A percentile compares a stretch with the other conserved stretches of the same genome.
Conservation (phyloP, 2,329 filamentous ascomycete species). For the Sarocladium kiliense region DNA sequence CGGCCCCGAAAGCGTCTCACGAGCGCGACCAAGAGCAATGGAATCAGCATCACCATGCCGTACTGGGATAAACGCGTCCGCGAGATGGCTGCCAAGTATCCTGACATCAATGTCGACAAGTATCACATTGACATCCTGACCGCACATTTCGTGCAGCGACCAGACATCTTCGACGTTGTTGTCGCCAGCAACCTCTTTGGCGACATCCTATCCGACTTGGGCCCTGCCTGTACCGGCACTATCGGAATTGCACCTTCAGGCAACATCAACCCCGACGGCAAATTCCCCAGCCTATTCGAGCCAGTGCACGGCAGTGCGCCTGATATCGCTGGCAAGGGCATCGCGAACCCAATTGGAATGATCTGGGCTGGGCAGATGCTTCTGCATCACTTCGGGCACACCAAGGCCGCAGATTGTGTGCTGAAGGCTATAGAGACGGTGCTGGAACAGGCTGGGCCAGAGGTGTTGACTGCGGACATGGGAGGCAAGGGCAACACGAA, state of each 20-base stretch:
- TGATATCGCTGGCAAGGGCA: slow-evolving; percentile 67
- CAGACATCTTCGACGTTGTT: slow-evolving; percentile 55
- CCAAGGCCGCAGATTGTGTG: slow-evolving; percentile 39
- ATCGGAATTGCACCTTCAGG: slow-evolving; percentile 69
- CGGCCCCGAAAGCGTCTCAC: slow-evolving; percentile 56
- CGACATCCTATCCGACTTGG: slow-evolving; percentile 67
- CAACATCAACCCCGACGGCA: slow-evolving; percentile 56
- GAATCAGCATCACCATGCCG: slow-evolving; percentile 62
- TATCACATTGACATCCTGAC: slow-evolving; percentile 65
- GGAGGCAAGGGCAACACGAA: slow-evolving; percentile 33
- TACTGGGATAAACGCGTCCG: slow-evolving; percentile 60
- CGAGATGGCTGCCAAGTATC: slow-evolving; percentile 49
- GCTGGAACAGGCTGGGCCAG: slow-evolving; percentile 33
- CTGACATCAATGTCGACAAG: slow-evolving; percentile 56
- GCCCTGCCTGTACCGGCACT: slow-evolving; percentile 63
- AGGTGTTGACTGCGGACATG: slow-evolving; percentile 48
- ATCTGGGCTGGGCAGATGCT: slow-evolving; percentile 69
- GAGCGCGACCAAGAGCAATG: slow-evolving; percentile 63
- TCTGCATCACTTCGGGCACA: slow-evolving; percentile 16
- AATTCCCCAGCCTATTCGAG: slow-evolving; percentile 53
- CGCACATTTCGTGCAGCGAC: slow-evolving; percentile 56
- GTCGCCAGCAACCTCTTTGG: slow-evolving; percentile 60
- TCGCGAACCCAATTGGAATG: slow-evolving; percentile 69
- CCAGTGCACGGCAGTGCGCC: slow-evolving; percentile 68
- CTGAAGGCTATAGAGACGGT: slow-evolving; percentile 49